phyloP scores from a whole-genome alignment of 78 protist species.

The Tieghemostelium lacteum region DNA sequence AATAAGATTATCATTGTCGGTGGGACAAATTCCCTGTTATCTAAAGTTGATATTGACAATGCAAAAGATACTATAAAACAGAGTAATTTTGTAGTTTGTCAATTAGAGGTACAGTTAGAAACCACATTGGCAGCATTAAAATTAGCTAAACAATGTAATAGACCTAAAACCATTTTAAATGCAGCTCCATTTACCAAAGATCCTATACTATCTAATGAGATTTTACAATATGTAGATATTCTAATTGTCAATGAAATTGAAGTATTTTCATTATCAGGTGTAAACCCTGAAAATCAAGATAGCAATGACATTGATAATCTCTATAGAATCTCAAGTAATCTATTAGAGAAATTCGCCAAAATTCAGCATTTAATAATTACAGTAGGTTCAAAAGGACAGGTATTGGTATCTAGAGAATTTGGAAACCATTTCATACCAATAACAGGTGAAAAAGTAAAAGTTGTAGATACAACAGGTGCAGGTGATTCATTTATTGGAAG shows the following conservation, averaged over 20 bases:
- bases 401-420: not conserved
- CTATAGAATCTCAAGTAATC: not conserved
- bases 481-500: conserved; percentile 77
- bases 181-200: conserved; percentile 50
- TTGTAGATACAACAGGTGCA: conserved; percentile 80
- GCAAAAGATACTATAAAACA: conserved; percentile 37
- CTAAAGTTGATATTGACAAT: conserved; percentile 11
- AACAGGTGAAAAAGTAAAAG: conserved; percentile 1
- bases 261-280: not conserved
- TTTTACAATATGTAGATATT: conserved; percentile 38
- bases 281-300: not conserved
- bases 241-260: conserved; percentile 59
- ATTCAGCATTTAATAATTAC: conserved; percentile 40
- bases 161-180: conserved; percentile 42
- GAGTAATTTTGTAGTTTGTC: conserved; percentile 36
- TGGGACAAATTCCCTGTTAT: conserved; percentile 59
- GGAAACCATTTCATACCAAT: not conserved
- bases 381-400: conserved; percentile 42
- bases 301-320: not conserved
- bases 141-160: conserved; percentile 37
- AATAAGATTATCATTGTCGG: conserved; percentile 78
- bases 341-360: not conserved
- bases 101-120: conserved; percentile 41
- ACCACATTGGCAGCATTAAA: conserved; percentile 31
- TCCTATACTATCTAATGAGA: not conserved